Base-by-base conservation (phyloP, 306 rosid genomes). In the Pterocarpus macrocarpus region DNA sequence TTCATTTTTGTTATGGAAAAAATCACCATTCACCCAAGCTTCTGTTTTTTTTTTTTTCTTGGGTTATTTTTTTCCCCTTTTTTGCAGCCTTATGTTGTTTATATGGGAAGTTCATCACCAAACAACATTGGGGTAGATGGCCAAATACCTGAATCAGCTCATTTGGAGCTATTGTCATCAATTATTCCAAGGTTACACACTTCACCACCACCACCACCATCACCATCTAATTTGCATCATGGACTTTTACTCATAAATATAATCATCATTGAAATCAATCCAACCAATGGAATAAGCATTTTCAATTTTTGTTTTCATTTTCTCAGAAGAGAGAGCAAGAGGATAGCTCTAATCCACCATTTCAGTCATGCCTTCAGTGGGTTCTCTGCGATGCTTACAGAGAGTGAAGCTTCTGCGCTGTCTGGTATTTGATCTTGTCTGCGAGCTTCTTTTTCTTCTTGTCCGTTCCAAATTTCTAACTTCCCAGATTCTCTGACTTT, bases 351-450 rank as follows among this genome's bases (percentile, higher is more conserved):
- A 35, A 84, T 87, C 64, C 98, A 95, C 82, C 92, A 86, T 64
- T 95, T 85, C 65, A 79, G 64, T 57, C 92, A 95, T 89, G 97
- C 98, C 78, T 86, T 95, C 39, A 90, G 85, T 85, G 99, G 99
- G 8, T 95, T 95, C 84, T 95, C 96, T 49, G 97, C 99, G 73
- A 84, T 93, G 96, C 92, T 95, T 61, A 95, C 97, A 61, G 87
- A 87, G 63, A 69, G 17, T 79, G 97, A 95, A 88, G 99, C 99
- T 86, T 90, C 97, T 52, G 65, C 84, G 52, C 78, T 95, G 34
- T 89, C 97, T 67, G 97, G 97, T 91, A 88, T 8, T 82, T 82
- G 44, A 39, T 66, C 73, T 74, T 56, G 36, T 58, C 67, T 64
- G 6, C 34, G 30, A 33, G 2, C 49, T 55, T 44, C 14, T 49